A percentile compares a stretch with the other conserved stretches of the same genome.
Evolutionary conservation across 2,329 filamentous ascomycete species (phyloP).

Genomic region (Trichoderma afroharzianum): DNA sequence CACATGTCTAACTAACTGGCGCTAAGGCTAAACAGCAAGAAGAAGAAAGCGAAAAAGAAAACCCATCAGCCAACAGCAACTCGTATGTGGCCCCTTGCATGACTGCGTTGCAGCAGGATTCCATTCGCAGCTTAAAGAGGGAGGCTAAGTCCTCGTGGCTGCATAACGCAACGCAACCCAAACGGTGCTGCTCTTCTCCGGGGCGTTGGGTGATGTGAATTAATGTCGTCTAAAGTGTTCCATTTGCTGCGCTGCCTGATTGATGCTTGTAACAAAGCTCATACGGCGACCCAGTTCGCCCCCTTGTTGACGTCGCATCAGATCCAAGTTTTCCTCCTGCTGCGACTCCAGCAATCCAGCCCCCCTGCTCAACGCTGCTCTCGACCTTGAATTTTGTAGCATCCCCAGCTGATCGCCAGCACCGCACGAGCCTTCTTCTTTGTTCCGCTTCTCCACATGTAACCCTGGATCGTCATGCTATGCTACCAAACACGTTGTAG

Average conservation of each 20-base stretch:
- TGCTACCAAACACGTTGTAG: slow-evolving; percentile 1
- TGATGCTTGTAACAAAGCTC: not conserved
- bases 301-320: slow-evolving; percentile 3
- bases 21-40: not conserved
- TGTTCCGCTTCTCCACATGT: slow-evolving; percentile 4
- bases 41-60: not conserved
- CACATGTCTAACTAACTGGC: not conserved
- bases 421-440: not conserved
- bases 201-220: not conserved
- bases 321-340: not conserved
- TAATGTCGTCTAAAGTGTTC: not conserved
- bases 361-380: not conserved
- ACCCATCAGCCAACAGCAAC: not conserved
- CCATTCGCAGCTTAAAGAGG: not conserved
- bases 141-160: not conserved
- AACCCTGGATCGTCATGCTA: slow-evolving; percentile 8
- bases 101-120: not conserved
- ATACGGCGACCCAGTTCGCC: not conserved
- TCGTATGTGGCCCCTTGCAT: not conserved
- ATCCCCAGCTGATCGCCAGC: not conserved
- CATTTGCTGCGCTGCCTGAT: not conserved
- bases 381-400: not conserved
- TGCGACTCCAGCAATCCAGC: not conserved
- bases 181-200: not conserved
- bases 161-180: not conserved